These are phyloP conservation scores for Tardiomyces digboiensis DNA, from an alignment of 1,139 yeast species.

Conservation along the genomic window DNA sequence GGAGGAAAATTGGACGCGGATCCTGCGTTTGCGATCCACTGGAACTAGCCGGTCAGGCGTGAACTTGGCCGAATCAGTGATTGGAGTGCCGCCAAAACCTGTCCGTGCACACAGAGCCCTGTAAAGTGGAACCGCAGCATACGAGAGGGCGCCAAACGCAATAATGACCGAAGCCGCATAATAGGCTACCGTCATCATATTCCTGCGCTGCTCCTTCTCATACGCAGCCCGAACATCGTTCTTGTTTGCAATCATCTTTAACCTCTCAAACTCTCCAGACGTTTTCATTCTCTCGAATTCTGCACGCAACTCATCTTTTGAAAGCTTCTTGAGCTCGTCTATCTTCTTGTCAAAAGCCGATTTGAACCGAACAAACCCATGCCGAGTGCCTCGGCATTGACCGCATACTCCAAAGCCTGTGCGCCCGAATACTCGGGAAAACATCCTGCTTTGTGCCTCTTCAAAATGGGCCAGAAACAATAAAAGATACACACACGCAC, in stretches of 20 bases:
- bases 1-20: slow-evolving; percentile 78
- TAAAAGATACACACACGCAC: no score
- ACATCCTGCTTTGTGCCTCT: no score
- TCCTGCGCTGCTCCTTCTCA: slow-evolving; percentile 23
- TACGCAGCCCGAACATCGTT: slow-evolving; percentile 6
- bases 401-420: no score
- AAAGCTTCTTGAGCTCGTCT: background rate
- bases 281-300: slow-evolving; percentile 1
- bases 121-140: slow-evolving; percentile 90
- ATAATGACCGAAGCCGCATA: slow-evolving; percentile 67
- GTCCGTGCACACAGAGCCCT: slow-evolving; percentile 90
- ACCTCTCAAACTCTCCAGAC: background rate
- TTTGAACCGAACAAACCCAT: background rate
- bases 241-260: background rate
- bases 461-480: no score
- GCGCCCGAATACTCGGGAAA: no score
- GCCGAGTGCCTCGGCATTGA: no score
- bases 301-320: background rate
- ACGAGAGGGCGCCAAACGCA: slow-evolving; percentile 68
- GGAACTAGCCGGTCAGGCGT: slow-evolving; percentile 86
- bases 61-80: slow-evolving; percentile 71
- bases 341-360: background rate
- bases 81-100: slow-evolving; percentile 94
- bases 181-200: slow-evolving; percentile 46
- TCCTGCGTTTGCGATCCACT: slow-evolving; percentile 75